Base-by-base conservation (phyloP, 2,329 filamentous ascomycete species). In the Emergomyces africanus region DNA sequence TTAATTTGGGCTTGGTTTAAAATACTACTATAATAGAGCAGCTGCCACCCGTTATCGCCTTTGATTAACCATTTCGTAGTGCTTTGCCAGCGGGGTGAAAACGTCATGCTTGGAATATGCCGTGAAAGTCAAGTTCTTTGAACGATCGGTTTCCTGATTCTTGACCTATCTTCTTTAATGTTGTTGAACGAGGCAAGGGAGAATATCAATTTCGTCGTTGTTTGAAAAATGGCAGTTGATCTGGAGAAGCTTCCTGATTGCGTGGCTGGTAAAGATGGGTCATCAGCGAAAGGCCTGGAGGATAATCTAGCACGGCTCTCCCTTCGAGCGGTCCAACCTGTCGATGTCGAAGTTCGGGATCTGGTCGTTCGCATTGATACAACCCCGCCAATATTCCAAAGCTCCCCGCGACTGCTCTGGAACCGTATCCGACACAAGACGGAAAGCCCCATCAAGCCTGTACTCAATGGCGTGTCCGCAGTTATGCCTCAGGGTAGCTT, bases 401-500 rank as follows among this genome's bases (percentile, higher is more conserved):
- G 64, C 15, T 66, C 67, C 20, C 70, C 67, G 37, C 58, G 64
- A 18, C 66, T 71, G 50, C 63, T 74, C 60, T 71, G 68, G 68
- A 62, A 59, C 35, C 67, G 63, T 12, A 23, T 72, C 66, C 61
- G 69, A 64, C 63, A 67, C 62, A 51, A 70, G 62, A 61, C 69
- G 12, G 49, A 64, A 14, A 57, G 58, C 18, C 60, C 65, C 5
- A 61, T 69, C 56, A 80, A 79, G 64, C 70, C 69, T 5, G 81
- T 90, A 12, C 73, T 90, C 10, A 75, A 84, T 57, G 79, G 81
- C 35, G 81, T 90, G 51, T 81, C 80, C 63, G 85, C 85, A 1
- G 79, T 82, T 28, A 80, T 90, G 68, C 77, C 78, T 2, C 79
- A 81, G 8, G 86, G 87, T 2, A 86, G 83, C 2, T 71, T 91